Percentiles rank a stretch among this genome's conserved stretches.
Conservation (phyloP, 2,329 filamentous ascomycete genomes). For the Xylariaceae sp. region DNA sequence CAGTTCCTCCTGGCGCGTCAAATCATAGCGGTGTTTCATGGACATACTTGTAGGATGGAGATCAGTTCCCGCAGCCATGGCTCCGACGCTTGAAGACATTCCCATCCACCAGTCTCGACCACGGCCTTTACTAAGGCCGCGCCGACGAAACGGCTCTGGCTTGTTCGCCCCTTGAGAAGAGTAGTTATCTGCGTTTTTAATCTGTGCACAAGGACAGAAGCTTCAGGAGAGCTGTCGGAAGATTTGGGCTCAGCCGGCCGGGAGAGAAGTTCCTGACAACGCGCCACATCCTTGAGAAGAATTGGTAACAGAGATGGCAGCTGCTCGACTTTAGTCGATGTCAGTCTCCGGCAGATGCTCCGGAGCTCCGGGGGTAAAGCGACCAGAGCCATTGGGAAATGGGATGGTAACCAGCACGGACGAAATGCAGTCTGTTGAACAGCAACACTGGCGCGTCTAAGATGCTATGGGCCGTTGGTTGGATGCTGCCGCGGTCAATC, state of each 20-base stretch:
- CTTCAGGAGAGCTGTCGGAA: constrained; percentile 60
- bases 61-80: constrained; percentile 76
- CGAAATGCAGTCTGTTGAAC: neutral
- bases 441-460: neutral
- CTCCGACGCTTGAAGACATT: constrained; percentile 67
- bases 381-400: constrained; percentile 32
- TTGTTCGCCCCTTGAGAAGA: constrained; percentile 70
- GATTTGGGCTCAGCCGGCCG: constrained; percentile 55
- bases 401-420: neutral
- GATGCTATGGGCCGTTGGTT: neutral
- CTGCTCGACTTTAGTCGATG: constrained; percentile 65
- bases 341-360: constrained; percentile 65
- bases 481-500: neutral
- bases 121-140: constrained; percentile 74
- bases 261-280: constrained; percentile 60
- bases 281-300: constrained; percentile 58
- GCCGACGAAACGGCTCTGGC: constrained; percentile 72
- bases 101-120: constrained; percentile 80
- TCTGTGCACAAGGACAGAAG: constrained; percentile 70
- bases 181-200: constrained; percentile 74
- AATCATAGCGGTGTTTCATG: neutral
- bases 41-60: constrained; percentile 62
- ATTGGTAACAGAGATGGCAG: constrained; percentile 69
- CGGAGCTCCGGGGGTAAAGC: constrained; percentile 55
- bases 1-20: neutral